phyloP scores from a whole-genome alignment of 1,284 basidiomycete species.

The Sutorius eximius region DNA sequence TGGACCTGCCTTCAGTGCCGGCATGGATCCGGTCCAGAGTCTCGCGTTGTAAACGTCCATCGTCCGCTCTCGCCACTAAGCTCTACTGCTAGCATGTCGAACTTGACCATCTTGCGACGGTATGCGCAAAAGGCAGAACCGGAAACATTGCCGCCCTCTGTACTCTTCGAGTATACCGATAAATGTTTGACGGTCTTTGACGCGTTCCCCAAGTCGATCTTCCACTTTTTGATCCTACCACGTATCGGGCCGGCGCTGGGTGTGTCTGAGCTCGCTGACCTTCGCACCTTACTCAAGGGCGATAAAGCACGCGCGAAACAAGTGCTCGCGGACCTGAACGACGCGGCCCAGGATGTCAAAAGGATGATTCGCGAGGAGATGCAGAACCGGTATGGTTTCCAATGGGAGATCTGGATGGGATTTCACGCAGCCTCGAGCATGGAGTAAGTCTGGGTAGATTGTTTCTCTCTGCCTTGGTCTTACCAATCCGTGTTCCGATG shows the following conservation, averaged over 20 bases:
- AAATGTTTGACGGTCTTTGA: constrained; percentile 79
- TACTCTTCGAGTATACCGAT: constrained; percentile 62
- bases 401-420: constrained; percentile 79
- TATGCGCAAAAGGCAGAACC: constrained; percentile 60
- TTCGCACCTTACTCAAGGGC: constrained; percentile 60
- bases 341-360: constrained; percentile 55
- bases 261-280: constrained; percentile 48
- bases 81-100: constrained; percentile 35
- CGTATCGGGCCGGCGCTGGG: constrained; percentile 43
- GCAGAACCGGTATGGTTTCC: constrained; percentile 72
- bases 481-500: neutral
- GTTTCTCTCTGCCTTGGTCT: neutral
- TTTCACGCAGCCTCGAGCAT: constrained; percentile 87
- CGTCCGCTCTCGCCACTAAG: neutral
- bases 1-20: neutral
- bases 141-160: constrained; percentile 52
- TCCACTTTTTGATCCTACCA: constrained; percentile 82
- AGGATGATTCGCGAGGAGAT: constrained; percentile 80
- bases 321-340: constrained; percentile 56
- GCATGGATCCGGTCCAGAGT: neutral
- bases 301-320: constrained; percentile 53
- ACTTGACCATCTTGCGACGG: constrained; percentile 55
- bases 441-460: constrained; percentile 47
- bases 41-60: neutral
- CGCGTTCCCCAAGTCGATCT: constrained; percentile 81